Evolutionary conservation across 2,329 filamentous ascomycete species (phyloP), one percentile per base, ranked within the genome.

Genomic region (Penicillium olsonii): DNA sequence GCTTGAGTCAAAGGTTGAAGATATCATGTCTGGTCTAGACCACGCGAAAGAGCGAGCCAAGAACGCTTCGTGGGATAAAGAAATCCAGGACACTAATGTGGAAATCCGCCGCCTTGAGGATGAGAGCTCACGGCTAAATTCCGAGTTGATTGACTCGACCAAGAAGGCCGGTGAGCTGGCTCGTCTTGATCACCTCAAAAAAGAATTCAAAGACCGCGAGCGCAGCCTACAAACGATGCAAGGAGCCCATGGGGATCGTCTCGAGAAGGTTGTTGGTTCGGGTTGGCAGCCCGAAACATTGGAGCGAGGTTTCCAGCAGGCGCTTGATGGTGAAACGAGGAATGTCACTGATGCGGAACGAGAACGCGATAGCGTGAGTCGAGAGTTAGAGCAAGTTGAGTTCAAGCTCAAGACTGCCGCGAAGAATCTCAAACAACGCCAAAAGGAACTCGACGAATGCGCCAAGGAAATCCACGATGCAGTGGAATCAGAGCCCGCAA

Each of bases 81-180:
- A 87, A 55, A 79, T 96, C 17, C 79, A 84, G 38, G 75, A 83
- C 26, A 82, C 85, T 44, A 87, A 90, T 42, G 71, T 77, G 12
- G 80, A 84, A 54, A 75, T 95, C 10, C 82, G 83, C 53, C 77
- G 81, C 37, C 72, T 95, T 2, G 90, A 96, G 62, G 83, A 81
- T 17, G 84, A 87, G 61, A 86, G 82, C 51, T 84, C 88, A 29
- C 84, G 79, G 57, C 78, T 97, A 22, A 86, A 87, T 37, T 76
- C 80, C n/a, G 92, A 97, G 65, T 81, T 96, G 29, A 81, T 91
- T 8, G 87, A 95, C 61, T 90, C 87, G 50, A 95, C 88, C 2
- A 85, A 86, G 49, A 82, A 88, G 49, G 90, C 91, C 5, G 84
- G 87, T 4, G 91, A 95, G 54, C 82, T 91, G 31, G 94, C 92